Evolutionary conservation across 202 grass and related monocot genomes (phyloP), one percentile per base, ranked within the genome.

Genomic region (Elaeis oleifera): DNA sequence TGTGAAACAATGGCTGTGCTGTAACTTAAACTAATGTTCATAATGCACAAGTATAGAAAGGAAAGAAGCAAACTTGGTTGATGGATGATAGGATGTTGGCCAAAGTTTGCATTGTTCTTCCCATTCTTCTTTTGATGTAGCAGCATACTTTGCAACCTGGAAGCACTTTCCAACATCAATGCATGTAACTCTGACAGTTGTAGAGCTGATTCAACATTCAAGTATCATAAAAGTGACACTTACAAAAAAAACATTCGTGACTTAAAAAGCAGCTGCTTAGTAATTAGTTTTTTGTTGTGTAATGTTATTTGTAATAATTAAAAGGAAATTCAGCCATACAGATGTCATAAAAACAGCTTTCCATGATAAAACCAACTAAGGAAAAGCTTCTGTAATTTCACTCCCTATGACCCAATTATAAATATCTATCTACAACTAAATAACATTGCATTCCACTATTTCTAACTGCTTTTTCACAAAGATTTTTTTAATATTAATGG

Each of bases 61-160:
- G 26, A 18, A 49, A 22, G 60, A 23, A 29, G n/a, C 78, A 83
- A 76, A 97, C 92, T 83, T 78, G 11, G 73, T 36, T 50, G 77
- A 68, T 48, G 92, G 92, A 77, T 97, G 92, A 66, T 83, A 97
- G 56, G 92, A 97, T 61, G 92, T 97, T 76, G 92, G 92, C 92
- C 92, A 97, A 60, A 97, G 71, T 78, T 86, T 89, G 77, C 88
- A 91, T 19, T 97, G 92, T 74, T 91, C 82, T 66, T 97, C 65
- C 92, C 92, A 97, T 71, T 89, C 79, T 74, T 89, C 82, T 86
- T 97, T 91, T 63, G 92, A 85, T 50, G 54, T 86, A 81, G 92
- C 88, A 79, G 73, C 56, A 71, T 49, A 79, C 81, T 71, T 81
- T 53, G 92, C 65, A 86, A 91, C 92, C 92, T 91, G 82, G 21